Evolutionary conservation across 164 flowering plant species (phyloP), one percentile per base, ranked within the genome.

Genomic region (Magnolia sinica): DNA sequence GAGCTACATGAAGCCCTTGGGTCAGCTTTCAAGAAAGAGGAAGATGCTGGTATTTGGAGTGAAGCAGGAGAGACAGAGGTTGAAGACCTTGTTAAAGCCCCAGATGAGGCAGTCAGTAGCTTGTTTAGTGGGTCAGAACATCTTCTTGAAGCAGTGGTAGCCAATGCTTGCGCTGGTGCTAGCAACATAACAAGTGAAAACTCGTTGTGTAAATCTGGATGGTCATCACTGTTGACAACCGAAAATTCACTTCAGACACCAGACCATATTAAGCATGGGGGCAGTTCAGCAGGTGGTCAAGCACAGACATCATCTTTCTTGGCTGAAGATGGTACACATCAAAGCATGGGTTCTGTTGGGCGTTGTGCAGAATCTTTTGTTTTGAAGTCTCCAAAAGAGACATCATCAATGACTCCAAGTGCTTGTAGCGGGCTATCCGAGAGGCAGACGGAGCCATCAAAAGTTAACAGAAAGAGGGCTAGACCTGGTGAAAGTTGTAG

Each of bases 1-100:
- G 95, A 90, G 76, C 83, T 87, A 50, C 84, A 85, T 72, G 83
- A 88, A 84, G 92, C 85, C 65, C 91, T 87, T 72, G 91, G 83
- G 70, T 74, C 88, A 52, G 71, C 76, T 75, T 75, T 88, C 14
- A 71, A 66, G 73, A 24, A 65, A 65, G 76, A 73, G 59, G 45
- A 71, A 50, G 69, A 72, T 74, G 83, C 70, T 13, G 22, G 61
- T 63, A 27, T 63, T 16, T 70, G 77, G 76, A 4, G 37, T 72
- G 76, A 64, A 14, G 55, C 11, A 27, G 70, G 37, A 5, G 16
- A 16, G 18, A 22, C 59, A 64, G 70, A 74, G 50, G 45, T 20
- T 64, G 76, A 74, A 64, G n/a, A 23, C 4, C 51, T 64, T 74
- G 45, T 29, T 64, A 23, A 74, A 29, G 50, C 14, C 31, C 55